Base-by-base conservation (phyloP, 2,329 filamentous ascomycete genomes). In the Alternaria sp. region DNA sequence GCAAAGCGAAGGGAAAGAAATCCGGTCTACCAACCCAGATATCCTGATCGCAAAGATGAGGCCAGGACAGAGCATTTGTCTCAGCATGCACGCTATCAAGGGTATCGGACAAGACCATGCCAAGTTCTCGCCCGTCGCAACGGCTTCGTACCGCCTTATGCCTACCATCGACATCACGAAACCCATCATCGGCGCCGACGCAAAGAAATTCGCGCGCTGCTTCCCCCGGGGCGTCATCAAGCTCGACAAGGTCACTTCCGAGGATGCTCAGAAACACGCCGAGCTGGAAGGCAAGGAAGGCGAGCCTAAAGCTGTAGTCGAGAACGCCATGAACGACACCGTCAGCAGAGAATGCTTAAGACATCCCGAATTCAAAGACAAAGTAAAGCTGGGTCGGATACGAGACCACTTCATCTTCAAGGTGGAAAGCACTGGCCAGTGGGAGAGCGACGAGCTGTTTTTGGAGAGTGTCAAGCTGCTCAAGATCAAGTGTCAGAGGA, bases 331-430 rank as follows among this genome's bases (percentile, higher is more conserved):
- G 89, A 92, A 91, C 75, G 96, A 99, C 79, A 98, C 95, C 0
- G 95, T 99, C 65, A 96, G 92, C 81, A 88, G 96, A 70, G 96
- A 99, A 83, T 96, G 91, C 75, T 82, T 99, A 76, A 89, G 96
- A 54, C 95, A 99, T 78, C 86, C 90, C 25, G 96, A 98, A 82
- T 98, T 99, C 83, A 89, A 96, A 81, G 92, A 90, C 77, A 99
- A 97, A 85, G 96, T 99, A 68, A 94, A 93, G 85, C 88, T 99
- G 30, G 96, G 96, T 46, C 87, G 96, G 58, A 85, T 93, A 73
- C 86, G 93, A 69, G 96, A 99, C 80, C 96, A 99, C 83, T 99
- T 99, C 81, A 98, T 99, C 81, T 99, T 96, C 85, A 91, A 89
- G 58, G 87, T 99, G 36, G 96, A 99, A 85, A 97, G 94, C 84